Evolutionary conservation across 306 rosid species (phyloP).

Genomic region (Cercis canadensis): DNA sequence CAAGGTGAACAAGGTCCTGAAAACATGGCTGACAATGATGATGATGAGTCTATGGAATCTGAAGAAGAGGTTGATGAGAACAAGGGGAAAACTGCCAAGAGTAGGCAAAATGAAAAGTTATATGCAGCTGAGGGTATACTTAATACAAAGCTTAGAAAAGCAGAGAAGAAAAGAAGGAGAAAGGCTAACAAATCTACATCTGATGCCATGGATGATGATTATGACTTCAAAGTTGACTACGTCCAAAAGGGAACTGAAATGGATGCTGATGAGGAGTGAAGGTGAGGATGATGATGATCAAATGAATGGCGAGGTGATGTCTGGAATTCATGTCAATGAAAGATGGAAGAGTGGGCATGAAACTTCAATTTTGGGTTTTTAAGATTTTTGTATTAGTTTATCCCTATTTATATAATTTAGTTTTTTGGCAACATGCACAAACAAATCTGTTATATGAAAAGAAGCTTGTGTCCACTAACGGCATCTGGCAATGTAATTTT

Average conservation of each 20-base stretch:
- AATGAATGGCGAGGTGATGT: slow-evolving; percentile 38
- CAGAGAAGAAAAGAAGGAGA: slow-evolving; percentile 85
- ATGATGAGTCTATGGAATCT: slow-evolving; percentile 58
- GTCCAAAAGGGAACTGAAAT: slow-evolving; percentile 56
- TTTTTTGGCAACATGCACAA: no score
- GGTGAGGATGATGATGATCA: slow-evolving; percentile 39
- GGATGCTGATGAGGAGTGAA: slow-evolving; percentile 57
- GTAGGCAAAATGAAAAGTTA: slow-evolving; percentile 81
- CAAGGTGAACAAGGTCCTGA: slow-evolving; percentile 43
- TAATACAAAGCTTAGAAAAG: slow-evolving; percentile 69
- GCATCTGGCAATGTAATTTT: no score
- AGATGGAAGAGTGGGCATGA: slow-evolving; percentile 18
- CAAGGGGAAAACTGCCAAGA: slow-evolving; percentile 51
- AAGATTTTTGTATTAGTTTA: no score
- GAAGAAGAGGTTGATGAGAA: slow-evolving; percentile 52
- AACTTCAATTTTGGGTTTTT: not conserved
- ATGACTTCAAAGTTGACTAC: slow-evolving; percentile 85
- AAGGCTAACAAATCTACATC: slow-evolving; percentile 54
- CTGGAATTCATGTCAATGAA: slow-evolving; percentile 43
- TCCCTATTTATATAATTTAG: no score
- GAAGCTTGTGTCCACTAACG: no score
- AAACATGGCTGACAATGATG: slow-evolving; percentile 45
- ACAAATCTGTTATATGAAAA: no score
- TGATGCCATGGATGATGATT: slow-evolving; percentile 80
- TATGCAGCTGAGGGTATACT: slow-evolving; percentile 82